Evolutionary conservation across 164 flowering plant genomes (phyloP), one percentile per base, ranked within the genome.

Genomic region (Litsea cubeba): DNA sequence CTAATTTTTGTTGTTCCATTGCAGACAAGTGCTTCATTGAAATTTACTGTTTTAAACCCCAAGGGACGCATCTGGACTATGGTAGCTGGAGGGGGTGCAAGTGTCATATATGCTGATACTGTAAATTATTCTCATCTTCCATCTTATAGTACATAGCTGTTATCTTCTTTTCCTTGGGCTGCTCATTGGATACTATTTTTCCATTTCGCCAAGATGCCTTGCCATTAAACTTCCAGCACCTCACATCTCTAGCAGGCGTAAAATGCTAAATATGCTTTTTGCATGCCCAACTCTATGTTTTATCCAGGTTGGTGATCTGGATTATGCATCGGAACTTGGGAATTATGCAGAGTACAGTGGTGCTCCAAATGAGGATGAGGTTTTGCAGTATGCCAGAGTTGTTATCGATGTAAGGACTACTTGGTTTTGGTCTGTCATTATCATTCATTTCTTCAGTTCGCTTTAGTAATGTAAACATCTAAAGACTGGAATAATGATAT

Each of bases 71-170:
- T 91, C 46, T 94, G 98, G 98, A 94, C 98, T 0, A 94, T 94
- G 98, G 98, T 93, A 17, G 98, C 98, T 81, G 98, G 98, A 81
- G 98, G 98, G 68, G 98, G 98, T 71, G 97, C 97, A 14, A 94
- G 98, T 83, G 97, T 94, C 7, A 94, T 94, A 50, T 94, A 94
- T 86, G 97, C 98, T 30, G 98, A 91, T 75, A 91, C 98, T 28
- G 98, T 93, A 74, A 83, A 90, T 79, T 12, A 68, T 6, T 10
- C 46, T 26, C 62, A 57, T 71, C 35, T 60, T 66, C 25, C 66
- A 24, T 50, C 62, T 65, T 73, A 22, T 1, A 65, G 24, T 26
- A 24, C 35, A 24, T 22, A 50, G 65, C 57, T 54, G 10, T 49
- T n/a, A 1, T 35, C 22, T 68, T 25, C 58, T 30, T 26, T 54